Conservation (phyloP, 495 filamentous ascomycete species). For the Beverwykella pulmonaria region DNA sequence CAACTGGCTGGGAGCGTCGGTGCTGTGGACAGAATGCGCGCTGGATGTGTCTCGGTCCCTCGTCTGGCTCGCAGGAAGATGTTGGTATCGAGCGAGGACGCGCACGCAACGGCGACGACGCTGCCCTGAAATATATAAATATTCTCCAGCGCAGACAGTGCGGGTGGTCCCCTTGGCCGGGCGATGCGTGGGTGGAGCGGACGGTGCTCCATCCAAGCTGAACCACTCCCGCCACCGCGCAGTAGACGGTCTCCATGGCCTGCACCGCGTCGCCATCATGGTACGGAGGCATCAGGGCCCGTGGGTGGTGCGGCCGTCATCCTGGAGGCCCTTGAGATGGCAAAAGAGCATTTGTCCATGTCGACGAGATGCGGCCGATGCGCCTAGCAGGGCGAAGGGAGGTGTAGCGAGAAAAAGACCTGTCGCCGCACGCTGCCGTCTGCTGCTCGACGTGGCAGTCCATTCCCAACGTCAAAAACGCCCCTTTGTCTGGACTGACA, state of each 20-base stretch:
- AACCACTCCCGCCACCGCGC: constrained; percentile 31
- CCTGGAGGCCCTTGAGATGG: constrained; percentile 35
- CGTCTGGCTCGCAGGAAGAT: neutral
- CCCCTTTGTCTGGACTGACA: constrained; percentile 23
- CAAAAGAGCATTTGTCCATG: constrained; percentile 36
- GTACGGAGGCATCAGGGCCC: constrained; percentile 22
- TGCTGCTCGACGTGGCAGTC: constrained; percentile 34
- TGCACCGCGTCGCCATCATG: constrained; percentile 21
- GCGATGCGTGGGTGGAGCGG: constrained; percentile 1
- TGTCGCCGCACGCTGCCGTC: constrained; percentile 22
- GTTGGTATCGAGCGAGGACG: neutral
- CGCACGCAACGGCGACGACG: neutral
- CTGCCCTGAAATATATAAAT: constrained; percentile 29
- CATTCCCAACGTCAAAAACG: constrained; percentile 15
- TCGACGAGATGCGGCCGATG: constrained; percentile 20
- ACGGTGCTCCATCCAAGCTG: constrained; percentile 32
- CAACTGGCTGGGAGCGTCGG: neutral
- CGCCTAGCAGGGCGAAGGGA: constrained; percentile 25
- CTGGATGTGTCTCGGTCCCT: neutral
- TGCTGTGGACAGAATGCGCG: neutral
- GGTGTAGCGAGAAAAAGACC: constrained; percentile 25
- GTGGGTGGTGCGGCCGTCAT: constrained; percentile 25
- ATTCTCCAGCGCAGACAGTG: constrained; percentile 19
- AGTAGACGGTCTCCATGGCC: constrained; percentile 8
- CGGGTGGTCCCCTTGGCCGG: constrained; percentile 20